Evolutionary conservation across 768 basidiomycete species (phyloP).

Genomic region (Lentinus tigrinus): DNA sequence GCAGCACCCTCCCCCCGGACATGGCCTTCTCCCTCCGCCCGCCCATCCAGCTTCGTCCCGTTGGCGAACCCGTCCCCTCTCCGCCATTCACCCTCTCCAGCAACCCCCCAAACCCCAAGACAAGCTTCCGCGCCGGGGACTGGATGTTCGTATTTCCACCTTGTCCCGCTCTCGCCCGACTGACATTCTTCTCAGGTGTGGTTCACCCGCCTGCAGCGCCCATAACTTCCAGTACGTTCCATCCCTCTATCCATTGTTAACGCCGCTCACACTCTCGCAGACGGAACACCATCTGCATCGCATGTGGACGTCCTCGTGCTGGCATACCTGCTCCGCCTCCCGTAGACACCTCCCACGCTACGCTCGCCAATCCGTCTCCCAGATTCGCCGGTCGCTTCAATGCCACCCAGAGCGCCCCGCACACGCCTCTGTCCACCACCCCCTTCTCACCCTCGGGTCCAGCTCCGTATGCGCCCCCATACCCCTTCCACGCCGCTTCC

Average conservation of each 20-base stretch:
- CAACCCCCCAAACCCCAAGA: slow-evolving; percentile 34
- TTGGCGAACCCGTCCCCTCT: background rate
- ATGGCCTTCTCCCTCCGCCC: background rate
- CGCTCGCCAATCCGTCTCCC: slow-evolving; percentile 30
- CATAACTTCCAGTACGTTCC: slow-evolving; percentile 81
- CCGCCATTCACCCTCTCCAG: slow-evolving; percentile 25
- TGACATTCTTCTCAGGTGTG: slow-evolving; percentile 48
- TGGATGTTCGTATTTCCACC: slow-evolving; percentile 31
- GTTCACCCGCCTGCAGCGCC: slow-evolving; percentile 66
- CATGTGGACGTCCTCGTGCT: slow-evolving; percentile 64
- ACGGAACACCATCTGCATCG: slow-evolving; percentile 75
- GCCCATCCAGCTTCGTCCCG: background rate
- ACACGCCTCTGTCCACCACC: slow-evolving; percentile 22
- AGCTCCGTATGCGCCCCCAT: background rate
- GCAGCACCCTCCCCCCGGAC: slow-evolving; percentile 1
- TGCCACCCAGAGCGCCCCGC: slow-evolving; percentile 14
- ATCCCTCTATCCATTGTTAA: slow-evolving; percentile 26
- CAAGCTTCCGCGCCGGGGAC: slow-evolving; percentile 32
- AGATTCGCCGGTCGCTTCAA: slow-evolving; percentile 23
- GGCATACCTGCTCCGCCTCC: slow-evolving; percentile 16
- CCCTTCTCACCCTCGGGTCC: slow-evolving; percentile 13
- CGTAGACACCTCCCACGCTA: slow-evolving; percentile 2
- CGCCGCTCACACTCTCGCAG: slow-evolving; percentile 55
- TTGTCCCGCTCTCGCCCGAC: slow-evolving; percentile 12
- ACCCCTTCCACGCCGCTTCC: background rate